Base-by-base conservation (phyloP, 768 basidiomycete genomes). In the Boletellus ananas region DNA sequence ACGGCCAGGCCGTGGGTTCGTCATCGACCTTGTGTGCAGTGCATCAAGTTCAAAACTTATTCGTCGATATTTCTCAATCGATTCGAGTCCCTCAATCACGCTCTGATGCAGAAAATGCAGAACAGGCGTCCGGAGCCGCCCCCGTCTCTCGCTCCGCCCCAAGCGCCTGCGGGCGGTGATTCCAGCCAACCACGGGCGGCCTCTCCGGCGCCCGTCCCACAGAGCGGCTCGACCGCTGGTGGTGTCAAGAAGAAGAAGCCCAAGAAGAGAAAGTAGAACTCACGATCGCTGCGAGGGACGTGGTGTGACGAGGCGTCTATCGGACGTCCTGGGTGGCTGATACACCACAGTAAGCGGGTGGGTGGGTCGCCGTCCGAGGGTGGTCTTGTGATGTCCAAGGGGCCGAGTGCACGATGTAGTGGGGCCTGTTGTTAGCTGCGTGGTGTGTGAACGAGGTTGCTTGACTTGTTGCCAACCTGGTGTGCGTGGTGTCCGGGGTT, bases 11-110 rank as follows among this genome's bases (percentile, higher is more conserved):
- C 34, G 27, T 27, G 11, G 45, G 23, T 18, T 38, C 17, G 10
- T 39, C 23, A 25, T 25, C 23, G 23, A 5, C 23, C 4, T 21
- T 17, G 47, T 17, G 47, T 40, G 6, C 65, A 98, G 95, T 95
- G 93, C 67, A 77, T 97, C 59, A 96, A 94, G 70, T 97, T 95
- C 77, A 93, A 94, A 70, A 95, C 94, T 2, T 84, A 86, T 59
- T 96, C 94, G 3, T 91, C 90, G 44, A 85, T 95, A 64, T 92
- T 91, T 71, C 84, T 98, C 56, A 96, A 97, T 76, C 88, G 94
- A 58, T 97, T 98, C 72, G 94, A 97, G 69, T 79, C 85, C 7
- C 78, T 98, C 53, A 96, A 95, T 64, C 78, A 88, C 37, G 82
- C 87, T 7, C 74, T 96, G 45, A 87, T 92, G 75, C 79, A 85